Percentiles rank a stretch among this genome's conserved stretches.
phyloP scores from a whole-genome alignment of 805 yeast genomes.

The Pichia gijzeniarum region DNA sequence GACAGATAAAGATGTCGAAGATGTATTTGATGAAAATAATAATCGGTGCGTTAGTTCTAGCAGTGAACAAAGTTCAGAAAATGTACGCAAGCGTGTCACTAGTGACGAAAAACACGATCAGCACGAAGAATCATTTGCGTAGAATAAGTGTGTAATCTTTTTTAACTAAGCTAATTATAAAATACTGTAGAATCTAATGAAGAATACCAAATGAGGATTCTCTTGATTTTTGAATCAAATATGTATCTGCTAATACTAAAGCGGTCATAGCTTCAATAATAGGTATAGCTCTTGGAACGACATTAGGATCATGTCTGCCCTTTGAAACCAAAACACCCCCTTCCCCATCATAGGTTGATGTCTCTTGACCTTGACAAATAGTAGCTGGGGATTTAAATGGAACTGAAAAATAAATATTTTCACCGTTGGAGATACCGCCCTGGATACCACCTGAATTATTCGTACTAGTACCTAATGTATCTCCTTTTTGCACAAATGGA shows the following conservation, averaged over 20 bases:
- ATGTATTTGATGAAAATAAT: background rate
- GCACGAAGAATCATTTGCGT: constrained; percentile 3
- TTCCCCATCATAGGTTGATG: constrained; percentile 83
- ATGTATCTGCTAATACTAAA: constrained; percentile 81
- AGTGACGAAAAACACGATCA: constrained; percentile 23
- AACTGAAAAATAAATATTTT: constrained; percentile 85
- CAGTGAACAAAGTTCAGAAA: constrained; percentile 3
- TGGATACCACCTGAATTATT: constrained; percentile 96
- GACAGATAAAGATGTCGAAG: background rate
- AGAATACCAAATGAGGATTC: constrained; percentile 42
- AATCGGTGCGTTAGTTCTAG: constrained; percentile 13
- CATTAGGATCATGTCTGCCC: constrained; percentile 98
- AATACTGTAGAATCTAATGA: constrained; percentile 13
- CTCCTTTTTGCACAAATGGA: constrained; percentile 58
- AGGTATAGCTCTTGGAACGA: constrained; percentile 97
- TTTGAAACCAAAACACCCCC: constrained; percentile 87
- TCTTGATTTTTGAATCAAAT: constrained; percentile 81
- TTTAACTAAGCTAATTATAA: background rate
- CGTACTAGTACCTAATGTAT: constrained; percentile 74
- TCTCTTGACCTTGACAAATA: constrained; percentile 85
- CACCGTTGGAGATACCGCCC: constrained; percentile 98
- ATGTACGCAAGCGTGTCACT: constrained; percentile 19
- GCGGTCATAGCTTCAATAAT: constrained; percentile 98
- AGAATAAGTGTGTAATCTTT: constrained; percentile 1
- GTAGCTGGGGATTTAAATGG: constrained; percentile 99